Evolutionary conservation across 129 eudicot genomes (phyloP).

Genomic region (carrot (Daucus carota)): DH1_v3.0 NC_030381.2:44722001-44722500

Average conservation of each 20-base stretch:
- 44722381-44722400: constrained; percentile 82
- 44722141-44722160: background rate
- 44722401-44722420: constrained; percentile 72
- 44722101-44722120: constrained; percentile 1
- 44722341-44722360: constrained; percentile 81
- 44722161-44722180: background rate
- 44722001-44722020: constrained; percentile 75
- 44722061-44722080: constrained; percentile 99
- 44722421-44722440: constrained; percentile 67
- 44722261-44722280: constrained; percentile 89
- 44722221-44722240: background rate
- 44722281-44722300: constrained; percentile 61
- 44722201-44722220: no score
- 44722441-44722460: constrained; percentile 58
- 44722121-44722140: background rate
- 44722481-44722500: constrained; percentile 77
- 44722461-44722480: constrained; percentile 71
- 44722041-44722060: constrained; percentile 95
- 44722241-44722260: background rate
- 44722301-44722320: constrained; percentile 85
- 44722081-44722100: background rate
- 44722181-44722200: background rate
- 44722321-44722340: constrained; percentile 92
- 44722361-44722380: constrained; percentile 50
- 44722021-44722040: constrained; percentile 78